These are phyloP conservation scores for Dipodascus geniculatus DNA, from an alignment of 805 yeast species.

Conservation along the genomic window DNA sequence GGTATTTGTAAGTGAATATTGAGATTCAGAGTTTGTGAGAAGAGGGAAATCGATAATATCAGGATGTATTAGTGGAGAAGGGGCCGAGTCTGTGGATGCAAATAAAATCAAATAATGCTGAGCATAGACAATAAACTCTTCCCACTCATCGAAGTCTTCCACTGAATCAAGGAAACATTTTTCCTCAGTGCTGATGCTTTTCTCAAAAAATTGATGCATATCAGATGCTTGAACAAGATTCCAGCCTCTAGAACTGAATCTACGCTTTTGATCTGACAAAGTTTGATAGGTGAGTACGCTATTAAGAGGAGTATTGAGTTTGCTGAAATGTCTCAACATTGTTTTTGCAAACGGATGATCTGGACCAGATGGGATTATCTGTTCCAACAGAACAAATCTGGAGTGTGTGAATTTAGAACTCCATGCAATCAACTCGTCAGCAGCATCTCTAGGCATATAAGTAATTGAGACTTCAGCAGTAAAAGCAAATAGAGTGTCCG, in stretches of 20 bases:
- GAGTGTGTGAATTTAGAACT: conserved; percentile 37
- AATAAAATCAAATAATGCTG: conserved; percentile 65
- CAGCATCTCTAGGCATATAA: conserved; percentile 57
- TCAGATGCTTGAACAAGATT: conserved; percentile 26
- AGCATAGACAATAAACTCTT: conserved; percentile 62
- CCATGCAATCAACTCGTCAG: conserved; percentile 46
- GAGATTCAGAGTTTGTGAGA: conserved; percentile 7
- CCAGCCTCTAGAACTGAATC: conserved; percentile 42
- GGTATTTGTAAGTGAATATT: neutral
- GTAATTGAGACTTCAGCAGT: conserved; percentile 78
- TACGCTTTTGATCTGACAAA: conserved; percentile 32
- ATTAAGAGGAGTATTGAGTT: conserved; percentile 54
- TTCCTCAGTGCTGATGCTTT: conserved; percentile 28
- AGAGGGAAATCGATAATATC: neutral
- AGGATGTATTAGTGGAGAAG: neutral
- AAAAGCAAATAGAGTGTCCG: conserved; percentile 32
- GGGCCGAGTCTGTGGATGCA: conserved; percentile 36
- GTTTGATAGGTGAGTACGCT: conserved; percentile 51
- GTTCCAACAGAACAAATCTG: conserved; percentile 60
- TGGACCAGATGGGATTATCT: conserved; percentile 52
- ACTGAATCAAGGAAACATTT: conserved; percentile 34
- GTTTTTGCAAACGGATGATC: conserved; percentile 59
- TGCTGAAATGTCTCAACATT: conserved; percentile 61
- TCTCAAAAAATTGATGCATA: conserved; percentile 48
- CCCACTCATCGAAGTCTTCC: conserved; percentile 77